Evolutionary conservation across 805 yeast species (phyloP).

Genomic region (Cyberlindnera americana): DNA sequence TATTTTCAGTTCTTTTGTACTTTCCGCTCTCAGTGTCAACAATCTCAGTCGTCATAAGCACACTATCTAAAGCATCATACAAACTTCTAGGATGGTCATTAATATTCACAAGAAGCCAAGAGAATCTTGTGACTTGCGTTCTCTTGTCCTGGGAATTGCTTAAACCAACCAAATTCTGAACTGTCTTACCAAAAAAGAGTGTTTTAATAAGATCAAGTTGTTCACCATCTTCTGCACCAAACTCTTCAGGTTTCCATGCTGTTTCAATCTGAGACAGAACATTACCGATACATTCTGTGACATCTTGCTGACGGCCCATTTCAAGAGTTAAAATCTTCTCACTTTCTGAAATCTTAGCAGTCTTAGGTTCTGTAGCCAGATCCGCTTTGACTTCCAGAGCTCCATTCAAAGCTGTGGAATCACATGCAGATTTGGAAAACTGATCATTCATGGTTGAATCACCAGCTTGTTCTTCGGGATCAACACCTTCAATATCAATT

Average conservation of each 20-base stretch:
- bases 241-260: constrained; percentile 62
- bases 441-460: constrained; percentile 2
- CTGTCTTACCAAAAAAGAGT: constrained; percentile 81
- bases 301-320: constrained; percentile 93
- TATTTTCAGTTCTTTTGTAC: constrained; percentile 71
- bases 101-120: constrained; percentile 78
- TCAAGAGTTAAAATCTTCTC: constrained; percentile 74
- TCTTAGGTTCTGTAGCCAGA: constrained; percentile 8
- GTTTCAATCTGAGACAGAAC: constrained; percentile 89
- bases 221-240: constrained; percentile 69
- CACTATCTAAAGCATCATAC: constrained; percentile 86
- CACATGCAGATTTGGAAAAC: constrained; percentile 4
- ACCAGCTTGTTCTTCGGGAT: neutral
- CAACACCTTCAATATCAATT: constrained; percentile 5
- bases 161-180: constrained; percentile 65
- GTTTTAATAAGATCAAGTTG: constrained; percentile 78
- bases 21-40: constrained; percentile 62
- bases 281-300: constrained; percentile 94
- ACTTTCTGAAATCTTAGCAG: constrained; percentile 42
- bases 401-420: constrained; percentile 6
- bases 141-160: constrained; percentile 35
- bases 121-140: constrained; percentile 66
- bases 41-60: constrained; percentile 68
- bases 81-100: constrained; percentile 85
- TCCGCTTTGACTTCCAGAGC: too few species aligned